phyloP scores from a whole-genome alignment of 768 basidiomycete genomes.

The Suillus luteus region DNA sequence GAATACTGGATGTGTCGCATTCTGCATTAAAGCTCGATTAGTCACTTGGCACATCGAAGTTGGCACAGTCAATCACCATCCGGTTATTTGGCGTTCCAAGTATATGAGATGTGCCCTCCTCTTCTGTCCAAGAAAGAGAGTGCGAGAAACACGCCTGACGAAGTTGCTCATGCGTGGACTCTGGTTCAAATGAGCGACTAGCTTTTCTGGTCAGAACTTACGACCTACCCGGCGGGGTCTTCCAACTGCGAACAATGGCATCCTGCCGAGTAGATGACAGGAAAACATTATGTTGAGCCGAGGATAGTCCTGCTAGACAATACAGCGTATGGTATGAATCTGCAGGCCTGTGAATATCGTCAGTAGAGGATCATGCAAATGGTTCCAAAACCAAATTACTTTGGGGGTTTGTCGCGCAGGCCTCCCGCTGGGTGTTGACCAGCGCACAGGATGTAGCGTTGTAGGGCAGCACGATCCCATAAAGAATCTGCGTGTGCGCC shows the following conservation, averaged over 20 bases:
- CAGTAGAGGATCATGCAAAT: conserved; percentile 4
- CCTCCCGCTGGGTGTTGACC: conserved; percentile 88
- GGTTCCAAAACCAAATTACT: conserved; percentile 46
- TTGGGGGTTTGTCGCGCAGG: conserved; percentile 92
- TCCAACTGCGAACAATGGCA: conserved; percentile 44
- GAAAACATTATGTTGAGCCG: conserved; percentile 79
- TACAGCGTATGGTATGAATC: conserved; percentile 96
- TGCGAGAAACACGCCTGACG: conserved; percentile 53
- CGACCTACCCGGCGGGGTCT: conserved; percentile 21
- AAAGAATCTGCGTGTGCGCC: conserved; percentile 38
- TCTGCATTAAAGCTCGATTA: conserved; percentile 43
- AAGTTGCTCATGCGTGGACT: conserved; percentile 25
- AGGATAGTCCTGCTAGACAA: conserved; percentile 86
- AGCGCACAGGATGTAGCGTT: conserved; percentile 84
- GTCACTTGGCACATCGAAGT: neutral
- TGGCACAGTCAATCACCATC: conserved; percentile 47
- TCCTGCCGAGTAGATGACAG: conserved; percentile 43
- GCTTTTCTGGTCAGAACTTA: neutral
- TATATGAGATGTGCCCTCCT: conserved; percentile 54
- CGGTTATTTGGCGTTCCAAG: conserved; percentile 66
- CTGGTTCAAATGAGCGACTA: conserved; percentile 19
- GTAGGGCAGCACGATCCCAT: conserved; percentile 70
- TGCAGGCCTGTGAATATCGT: conserved; percentile 53
- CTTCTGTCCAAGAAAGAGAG: conserved; percentile 67
- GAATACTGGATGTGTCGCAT: conserved; percentile 80